phyloP scores from a whole-genome alignment of 2,329 filamentous ascomycete genomes.

The Escovopsis sp. region DNA sequence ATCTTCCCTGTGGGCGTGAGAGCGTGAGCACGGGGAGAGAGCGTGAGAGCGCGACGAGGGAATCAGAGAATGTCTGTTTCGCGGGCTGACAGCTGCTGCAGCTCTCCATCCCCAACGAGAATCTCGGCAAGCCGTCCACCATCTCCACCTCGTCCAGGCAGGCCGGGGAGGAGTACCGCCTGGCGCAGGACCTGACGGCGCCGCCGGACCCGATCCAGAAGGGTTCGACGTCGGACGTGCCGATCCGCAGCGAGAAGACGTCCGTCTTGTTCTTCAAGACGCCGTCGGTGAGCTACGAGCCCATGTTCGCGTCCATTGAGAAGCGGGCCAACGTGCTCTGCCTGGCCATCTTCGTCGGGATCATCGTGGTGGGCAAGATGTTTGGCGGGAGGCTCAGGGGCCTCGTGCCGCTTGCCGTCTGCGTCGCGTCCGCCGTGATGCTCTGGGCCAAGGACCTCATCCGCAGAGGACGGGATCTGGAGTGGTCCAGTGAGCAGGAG shows the following conservation, averaged over 20 bases:
- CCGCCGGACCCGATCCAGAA: slow-evolving; percentile 75
- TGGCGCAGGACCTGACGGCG: slow-evolving; percentile 77
- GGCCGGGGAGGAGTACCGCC: slow-evolving; percentile 63
- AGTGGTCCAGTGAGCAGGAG: slow-evolving; percentile 79
- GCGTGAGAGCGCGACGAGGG: too few species aligned
- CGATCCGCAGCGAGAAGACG: slow-evolving; percentile 91
- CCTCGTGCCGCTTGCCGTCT: slow-evolving; percentile 57
- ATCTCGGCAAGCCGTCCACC: slow-evolving; percentile 60
- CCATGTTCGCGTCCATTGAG: slow-evolving; percentile 69
- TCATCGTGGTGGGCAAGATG: slow-evolving; percentile 62
- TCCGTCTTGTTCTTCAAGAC: slow-evolving; percentile 94
- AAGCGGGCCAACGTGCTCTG: slow-evolving; percentile 58
- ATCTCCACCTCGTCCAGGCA: slow-evolving; percentile 58
- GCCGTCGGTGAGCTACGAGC: slow-evolving; percentile 76
- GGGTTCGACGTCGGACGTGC: slow-evolving; percentile 81
- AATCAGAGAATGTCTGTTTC: neutral
- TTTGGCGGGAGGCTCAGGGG: slow-evolving; percentile 69
- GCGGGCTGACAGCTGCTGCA: slow-evolving; percentile 20
- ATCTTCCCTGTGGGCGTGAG: too few species aligned
- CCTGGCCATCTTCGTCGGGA: slow-evolving; percentile 53
- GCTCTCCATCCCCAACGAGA: slow-evolving; percentile 80
- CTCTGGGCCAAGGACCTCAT: slow-evolving; percentile 85
- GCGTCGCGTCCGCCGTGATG: slow-evolving; percentile 64
- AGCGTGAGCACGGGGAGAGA: too few species aligned
- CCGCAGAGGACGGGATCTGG: slow-evolving; percentile 63